A percentile compares a stretch with the other conserved stretches of the same genome.
These are phyloP conservation scores for Stachybotrys elegans DNA, from an alignment of 2,329 filamentous ascomycete species.

Conservation along the genomic window DNA sequence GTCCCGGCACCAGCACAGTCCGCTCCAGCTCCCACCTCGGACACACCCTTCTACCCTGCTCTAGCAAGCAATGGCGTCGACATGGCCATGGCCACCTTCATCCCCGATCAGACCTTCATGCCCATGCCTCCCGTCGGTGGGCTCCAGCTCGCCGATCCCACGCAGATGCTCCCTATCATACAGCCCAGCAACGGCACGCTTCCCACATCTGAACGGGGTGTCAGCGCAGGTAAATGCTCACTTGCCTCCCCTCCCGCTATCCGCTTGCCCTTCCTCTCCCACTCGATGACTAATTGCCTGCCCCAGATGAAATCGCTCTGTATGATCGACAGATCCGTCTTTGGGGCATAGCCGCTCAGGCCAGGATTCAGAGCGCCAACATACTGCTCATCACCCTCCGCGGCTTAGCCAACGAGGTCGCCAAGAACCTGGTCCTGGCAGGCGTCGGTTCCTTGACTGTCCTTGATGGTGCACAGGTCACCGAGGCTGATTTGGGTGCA, in stretches of 20 bases:
- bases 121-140: conserved; percentile 18
- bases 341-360: conserved; percentile 94
- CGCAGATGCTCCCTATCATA: too few relatives aligned
- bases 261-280: conserved; percentile 8
- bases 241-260: neutral
- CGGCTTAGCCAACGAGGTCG: conserved; percentile 87
- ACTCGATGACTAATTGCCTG: neutral
- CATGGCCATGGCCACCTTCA: conserved; percentile 15
- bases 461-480: conserved; percentile 70
- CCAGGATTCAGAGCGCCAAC: conserved; percentile 83
- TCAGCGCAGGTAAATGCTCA: conserved; percentile 27
- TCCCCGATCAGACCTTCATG: conserved; percentile 18
- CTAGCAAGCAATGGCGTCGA: too few relatives aligned
- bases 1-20: too few relatives aligned
- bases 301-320: conserved; percentile 83
- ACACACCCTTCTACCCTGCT: too few relatives aligned
- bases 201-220: too few relatives aligned
- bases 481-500: conserved; percentile 72
- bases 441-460: conserved; percentile 89
- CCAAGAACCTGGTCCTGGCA: conserved; percentile 94
- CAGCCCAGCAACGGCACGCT: too few relatives aligned
- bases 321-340: conserved; percentile 97
- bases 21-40: too few relatives aligned
- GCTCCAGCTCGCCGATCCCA: conserved; percentile 14
- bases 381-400: conserved; percentile 86